A percentile compares a stretch with the other conserved stretches of the same genome.
Evolutionary conservation across 768 basidiomycete species (phyloP).

Genomic region (Calocera cornea): DNA sequence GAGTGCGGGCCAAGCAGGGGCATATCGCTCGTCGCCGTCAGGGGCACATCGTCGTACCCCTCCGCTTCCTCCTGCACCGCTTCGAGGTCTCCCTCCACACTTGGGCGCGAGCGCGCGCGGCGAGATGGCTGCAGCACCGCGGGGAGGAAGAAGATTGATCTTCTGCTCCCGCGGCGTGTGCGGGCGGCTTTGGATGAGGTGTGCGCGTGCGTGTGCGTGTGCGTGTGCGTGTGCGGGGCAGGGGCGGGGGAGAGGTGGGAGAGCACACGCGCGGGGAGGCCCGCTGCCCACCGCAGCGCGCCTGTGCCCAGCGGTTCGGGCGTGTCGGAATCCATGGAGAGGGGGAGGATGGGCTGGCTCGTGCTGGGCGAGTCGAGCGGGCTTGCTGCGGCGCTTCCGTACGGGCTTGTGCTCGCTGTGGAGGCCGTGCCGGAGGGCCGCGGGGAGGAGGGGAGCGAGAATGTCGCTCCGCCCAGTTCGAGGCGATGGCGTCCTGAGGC

Average conservation of each 20-base stretch:
- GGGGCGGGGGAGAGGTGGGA: neutral
- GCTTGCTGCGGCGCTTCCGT: neutral
- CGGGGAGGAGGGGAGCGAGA: slow-evolving; percentile 29
- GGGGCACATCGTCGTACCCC: neutral
- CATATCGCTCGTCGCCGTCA: neutral
- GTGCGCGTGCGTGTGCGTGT: neutral
- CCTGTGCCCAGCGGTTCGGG: slow-evolving; percentile 32
- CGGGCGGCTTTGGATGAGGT: neutral
- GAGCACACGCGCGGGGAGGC: neutral
- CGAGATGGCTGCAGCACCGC: slow-evolving; percentile 51
- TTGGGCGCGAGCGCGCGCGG: neutral
- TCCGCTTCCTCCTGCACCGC: neutral
- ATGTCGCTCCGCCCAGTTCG: slow-evolving; percentile 41
- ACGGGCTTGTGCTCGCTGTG: slow-evolving; percentile 1
- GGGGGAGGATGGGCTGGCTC: neutral
- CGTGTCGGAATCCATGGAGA: slow-evolving; percentile 38
- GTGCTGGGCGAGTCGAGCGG: neutral
- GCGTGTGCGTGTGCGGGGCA: too few species aligned
- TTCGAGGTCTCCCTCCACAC: neutral
- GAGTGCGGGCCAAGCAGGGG: neutral
- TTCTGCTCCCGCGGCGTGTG: slow-evolving; percentile 11
- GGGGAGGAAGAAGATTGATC: slow-evolving; percentile 70
- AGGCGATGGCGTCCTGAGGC: slow-evolving; percentile 62
- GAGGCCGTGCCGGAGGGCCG: slow-evolving; percentile 10
- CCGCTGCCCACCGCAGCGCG: neutral